Conservation (phyloP, 2,329 filamentous ascomycete species). For the Botrytis squamosa region DNA sequence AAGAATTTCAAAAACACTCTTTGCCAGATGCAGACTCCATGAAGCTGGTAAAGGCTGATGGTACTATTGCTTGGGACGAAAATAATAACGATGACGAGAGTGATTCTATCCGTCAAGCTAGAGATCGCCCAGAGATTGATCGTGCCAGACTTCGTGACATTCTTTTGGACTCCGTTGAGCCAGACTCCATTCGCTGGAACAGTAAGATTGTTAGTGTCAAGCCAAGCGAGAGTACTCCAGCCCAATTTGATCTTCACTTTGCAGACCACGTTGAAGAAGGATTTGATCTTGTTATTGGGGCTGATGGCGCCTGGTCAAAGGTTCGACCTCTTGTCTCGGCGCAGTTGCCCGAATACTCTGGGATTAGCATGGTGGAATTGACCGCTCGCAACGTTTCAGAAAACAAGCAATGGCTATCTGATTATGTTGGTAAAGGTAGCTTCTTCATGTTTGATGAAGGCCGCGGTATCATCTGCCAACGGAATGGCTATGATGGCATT, state of each 20-base stretch:
- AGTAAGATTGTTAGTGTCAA: slow-evolving; percentile 38
- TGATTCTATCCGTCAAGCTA: slow-evolving; percentile 12
- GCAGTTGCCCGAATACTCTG: slow-evolving; percentile 42
- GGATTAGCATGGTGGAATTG: slow-evolving; percentile 37
- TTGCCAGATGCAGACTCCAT: slow-evolving; percentile 45
- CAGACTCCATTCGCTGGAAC: slow-evolving; percentile 43
- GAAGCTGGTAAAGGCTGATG: slow-evolving; percentile 41
- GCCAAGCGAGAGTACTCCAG: slow-evolving; percentile 13
- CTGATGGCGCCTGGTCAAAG: slow-evolving; percentile 44
- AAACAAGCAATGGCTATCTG: slow-evolving; percentile 40
- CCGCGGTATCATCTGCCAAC: slow-evolving; percentile 41
- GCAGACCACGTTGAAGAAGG: slow-evolving; percentile 21
- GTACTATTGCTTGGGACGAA: slow-evolving; percentile 27
- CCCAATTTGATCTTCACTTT: slow-evolving; percentile 27
- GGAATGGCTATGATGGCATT: slow-evolving; percentile 44
- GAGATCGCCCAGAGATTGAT: slow-evolving; percentile 43
- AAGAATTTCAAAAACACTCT: slow-evolving; percentile 39
- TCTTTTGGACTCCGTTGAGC: slow-evolving; percentile 38
- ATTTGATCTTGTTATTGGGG: slow-evolving; percentile 44
- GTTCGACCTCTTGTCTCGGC: slow-evolving; percentile 39
- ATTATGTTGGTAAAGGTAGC: slow-evolving; percentile 42
- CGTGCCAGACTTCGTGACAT: slow-evolving; percentile 41
- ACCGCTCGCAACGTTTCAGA: slow-evolving; percentile 37
- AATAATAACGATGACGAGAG: slow-evolving; percentile 18
- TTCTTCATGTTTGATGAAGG: slow-evolving; percentile 40